phyloP scores from a whole-genome alignment of 1,284 basidiomycete genomes.

The Malassezia vespertilionis region DNA sequence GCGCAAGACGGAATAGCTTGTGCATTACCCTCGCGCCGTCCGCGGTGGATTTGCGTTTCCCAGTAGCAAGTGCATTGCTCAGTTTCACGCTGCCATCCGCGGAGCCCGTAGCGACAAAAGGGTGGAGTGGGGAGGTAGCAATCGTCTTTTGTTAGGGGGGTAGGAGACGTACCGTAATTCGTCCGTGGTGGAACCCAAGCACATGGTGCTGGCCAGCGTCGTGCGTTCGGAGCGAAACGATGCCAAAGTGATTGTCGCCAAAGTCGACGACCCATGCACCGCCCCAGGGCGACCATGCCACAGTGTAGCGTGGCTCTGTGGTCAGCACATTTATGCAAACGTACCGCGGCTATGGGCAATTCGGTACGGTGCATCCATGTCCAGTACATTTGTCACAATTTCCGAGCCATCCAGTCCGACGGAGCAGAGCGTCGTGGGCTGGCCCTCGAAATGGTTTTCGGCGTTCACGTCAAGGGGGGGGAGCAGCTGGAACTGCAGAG shows the following conservation, averaged over 20 bases:
- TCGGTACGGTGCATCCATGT: conserved; percentile 1
- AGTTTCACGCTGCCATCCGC: conserved; percentile 15
- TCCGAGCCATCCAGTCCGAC: conserved; percentile 15
- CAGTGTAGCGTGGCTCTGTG: conserved; percentile 15
- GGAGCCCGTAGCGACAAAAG: conserved; percentile 13
- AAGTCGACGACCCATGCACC: conserved; percentile 10
- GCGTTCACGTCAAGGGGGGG: conserved; percentile 4
- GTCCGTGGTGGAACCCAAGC: conserved; percentile 15
- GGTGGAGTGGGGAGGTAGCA: conserved; percentile 10
- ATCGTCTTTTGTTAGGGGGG: not conserved
- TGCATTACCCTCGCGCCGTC: conserved; percentile 12
- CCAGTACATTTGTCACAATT: not conserved
- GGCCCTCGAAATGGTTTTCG: not conserved
- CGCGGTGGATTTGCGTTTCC: conserved; percentile 10
- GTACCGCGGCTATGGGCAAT: conserved; percentile 7
- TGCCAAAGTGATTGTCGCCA: conserved; percentile 14
- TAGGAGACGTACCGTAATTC: not conserved
- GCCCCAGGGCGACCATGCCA: conserved; percentile 9
- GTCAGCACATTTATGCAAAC: not conserved
- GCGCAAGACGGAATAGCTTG: conserved; percentile 11
- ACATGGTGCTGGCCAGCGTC: conserved; percentile 12
- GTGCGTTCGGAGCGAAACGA: conserved; percentile 9
- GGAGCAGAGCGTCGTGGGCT: conserved; percentile 7
- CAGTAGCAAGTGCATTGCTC: conserved; percentile 5
- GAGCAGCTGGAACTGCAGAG: conserved; percentile 11